Percentiles rank a stretch among this genome's conserved stretches.
Evolutionary conservation across 2,329 filamentous ascomycete genomes (phyloP).

Genomic region (Talaromyces albobiverticillius): DNA sequence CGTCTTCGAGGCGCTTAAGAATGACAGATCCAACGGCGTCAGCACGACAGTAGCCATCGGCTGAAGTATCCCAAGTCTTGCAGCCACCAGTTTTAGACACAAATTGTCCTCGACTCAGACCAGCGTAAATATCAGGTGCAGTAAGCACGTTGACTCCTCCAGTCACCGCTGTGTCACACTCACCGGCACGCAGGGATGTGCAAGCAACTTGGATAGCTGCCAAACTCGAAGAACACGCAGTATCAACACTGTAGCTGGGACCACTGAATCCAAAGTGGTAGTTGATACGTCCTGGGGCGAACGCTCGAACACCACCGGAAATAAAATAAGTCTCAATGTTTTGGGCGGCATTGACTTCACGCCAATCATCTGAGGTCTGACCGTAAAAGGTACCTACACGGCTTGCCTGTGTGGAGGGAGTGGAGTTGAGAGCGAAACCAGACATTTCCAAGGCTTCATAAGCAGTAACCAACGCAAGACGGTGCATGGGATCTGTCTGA

Average conservation of each 20-base stretch:
- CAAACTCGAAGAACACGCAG: conserved; percentile 67
- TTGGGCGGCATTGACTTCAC: conserved; percentile 67
- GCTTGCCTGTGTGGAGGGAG: conserved; percentile 59
- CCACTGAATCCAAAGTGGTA: conserved; percentile 70
- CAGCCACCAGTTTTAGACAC: conserved; percentile 68
- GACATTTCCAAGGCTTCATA: conserved; percentile 77
- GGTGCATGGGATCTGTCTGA: conserved; percentile 75
- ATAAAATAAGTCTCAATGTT: conserved; percentile 66
- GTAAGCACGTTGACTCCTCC: conserved; percentile 73
- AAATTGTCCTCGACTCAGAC: conserved; percentile 73
- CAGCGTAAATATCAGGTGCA: conserved; percentile 75
- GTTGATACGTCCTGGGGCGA: conserved; percentile 53
- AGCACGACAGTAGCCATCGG: conserved; percentile 78
- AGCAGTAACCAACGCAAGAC: conserved; percentile 67
- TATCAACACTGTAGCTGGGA: conserved; percentile 64
- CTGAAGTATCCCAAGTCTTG: conserved; percentile 75
- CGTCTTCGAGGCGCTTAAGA: conserved; percentile 76
- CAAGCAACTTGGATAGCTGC: conserved; percentile 62
- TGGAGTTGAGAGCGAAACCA: conserved; percentile 68
- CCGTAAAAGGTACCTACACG: conserved; percentile 69
- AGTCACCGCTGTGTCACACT: conserved; percentile 77
- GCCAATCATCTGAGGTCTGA: conserved; percentile 55
- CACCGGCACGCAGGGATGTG: conserved; percentile 68
- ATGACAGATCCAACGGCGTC: conserved; percentile 73
- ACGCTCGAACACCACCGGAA: conserved; percentile 46